Conservation (phyloP, 2,329 filamentous ascomycete species). For the Hymenoscyphus repandus region DNA sequence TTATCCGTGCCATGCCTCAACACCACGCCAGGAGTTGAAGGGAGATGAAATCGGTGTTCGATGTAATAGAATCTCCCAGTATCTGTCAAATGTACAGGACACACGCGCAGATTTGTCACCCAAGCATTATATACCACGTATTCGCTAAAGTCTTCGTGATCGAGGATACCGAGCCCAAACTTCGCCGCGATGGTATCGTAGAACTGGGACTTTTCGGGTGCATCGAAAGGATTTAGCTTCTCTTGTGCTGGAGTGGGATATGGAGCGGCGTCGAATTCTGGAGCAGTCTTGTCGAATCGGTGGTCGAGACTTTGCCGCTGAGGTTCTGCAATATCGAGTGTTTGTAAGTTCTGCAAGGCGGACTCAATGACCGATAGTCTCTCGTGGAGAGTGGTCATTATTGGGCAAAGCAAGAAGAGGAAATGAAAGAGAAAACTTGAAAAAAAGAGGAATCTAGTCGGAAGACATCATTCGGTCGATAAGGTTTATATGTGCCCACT, state of each 20-base stretch:
- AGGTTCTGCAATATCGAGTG: conserved; percentile 14
- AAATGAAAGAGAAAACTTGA: neutral
- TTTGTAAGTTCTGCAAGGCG: conserved; percentile 15
- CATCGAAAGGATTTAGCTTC: conserved; percentile 14
- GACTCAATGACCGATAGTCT: conserved; percentile 17
- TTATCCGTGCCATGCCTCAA: conserved; percentile 20
- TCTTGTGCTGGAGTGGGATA: conserved; percentile 20
- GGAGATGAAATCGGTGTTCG: conserved; percentile 21
- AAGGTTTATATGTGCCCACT: neutral
- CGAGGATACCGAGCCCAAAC: conserved; percentile 18
- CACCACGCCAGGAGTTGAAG: conserved; percentile 19
- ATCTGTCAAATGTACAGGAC: conserved; percentile 18
- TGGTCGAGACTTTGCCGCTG: conserved; percentile 22
- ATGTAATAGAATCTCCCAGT: conserved; percentile 20
- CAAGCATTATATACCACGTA: conserved; percentile 23
- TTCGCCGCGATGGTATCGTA: conserved; percentile 21
- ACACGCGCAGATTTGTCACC: conserved; percentile 22
- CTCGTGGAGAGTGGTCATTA: conserved; percentile 19
- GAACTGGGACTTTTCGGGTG: conserved; percentile 6
- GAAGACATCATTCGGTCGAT: neutral
- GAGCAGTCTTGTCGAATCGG: conserved; percentile 20
- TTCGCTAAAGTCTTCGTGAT: conserved; percentile 18
- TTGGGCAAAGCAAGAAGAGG: neutral
- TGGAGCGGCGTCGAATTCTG: conserved; percentile 19
- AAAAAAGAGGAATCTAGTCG: neutral